Base-by-base conservation (phyloP, 768 basidiomycete species). In the Crucibulum laeve region DNA sequence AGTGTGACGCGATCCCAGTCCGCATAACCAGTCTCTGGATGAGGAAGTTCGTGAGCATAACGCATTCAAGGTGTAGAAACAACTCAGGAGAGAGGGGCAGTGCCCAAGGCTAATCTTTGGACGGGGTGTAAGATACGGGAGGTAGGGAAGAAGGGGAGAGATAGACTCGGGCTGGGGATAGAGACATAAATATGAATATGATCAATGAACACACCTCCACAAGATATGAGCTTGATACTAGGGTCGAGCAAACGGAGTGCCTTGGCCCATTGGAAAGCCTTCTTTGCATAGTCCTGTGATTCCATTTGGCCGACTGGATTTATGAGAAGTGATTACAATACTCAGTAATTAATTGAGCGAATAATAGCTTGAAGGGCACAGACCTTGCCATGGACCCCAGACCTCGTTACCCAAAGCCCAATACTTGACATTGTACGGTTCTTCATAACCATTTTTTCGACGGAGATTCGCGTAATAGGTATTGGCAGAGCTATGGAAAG, bases 261-360 rank as follows among this genome's bases (percentile, higher is more conserved):
- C 52, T 81, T 79, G 2, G 79, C 79, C 81, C 81, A 83, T 47
- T 76, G 76, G 37, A 64, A 73, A 0, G 79, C 79, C 40, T 69
- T 73, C 50, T 72, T 71, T 21, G 74, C 71, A 54, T 82, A 82
- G 39, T 77, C 79, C 17, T 63, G 58, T 0, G 77, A 69, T 10
- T 69, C 68, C 65, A 78, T 71, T 51, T 81, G 76, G 13, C 79
- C 79, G 4, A 82, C 76, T 68, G 15, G 8, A n/a, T 38, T 14
- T 11, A 15, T 11, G 11, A 11, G 2, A 38, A 19, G 11, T 11
- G 21, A 10, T 18, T 38, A 8, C 28, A 3, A 10, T 14, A 19
- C 14, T 10, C 14, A 6, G 4, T 24, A 13, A 39, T 15, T 10
- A 38, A 43, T 11, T 4, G 26, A 41, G 19, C 39, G 7, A 19